These are phyloP conservation scores for Lizonia empirigonia DNA, from an alignment of 2,329 filamentous ascomycete genomes.

Conservation along the genomic window DNA sequence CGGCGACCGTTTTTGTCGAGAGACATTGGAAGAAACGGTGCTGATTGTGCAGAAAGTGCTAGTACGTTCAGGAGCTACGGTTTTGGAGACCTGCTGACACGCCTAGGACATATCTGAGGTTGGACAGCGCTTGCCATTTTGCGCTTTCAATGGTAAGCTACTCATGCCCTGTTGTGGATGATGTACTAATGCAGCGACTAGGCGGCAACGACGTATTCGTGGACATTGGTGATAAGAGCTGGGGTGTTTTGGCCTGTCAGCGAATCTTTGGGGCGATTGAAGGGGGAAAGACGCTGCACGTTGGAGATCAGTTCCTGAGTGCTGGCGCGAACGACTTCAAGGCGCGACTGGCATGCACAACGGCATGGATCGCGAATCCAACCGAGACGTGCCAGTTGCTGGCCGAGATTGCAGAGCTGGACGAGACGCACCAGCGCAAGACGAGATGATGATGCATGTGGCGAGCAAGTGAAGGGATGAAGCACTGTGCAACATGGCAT, in stretches of 20 bases:
- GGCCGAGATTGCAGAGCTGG: constrained; percentile 71
- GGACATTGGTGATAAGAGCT: constrained; percentile 97
- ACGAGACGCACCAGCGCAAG: constrained; percentile 49
- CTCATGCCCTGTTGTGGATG: neutral
- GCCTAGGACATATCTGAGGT: constrained; percentile 71
- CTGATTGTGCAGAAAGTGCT: constrained; percentile 91
- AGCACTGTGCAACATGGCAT: neutral
- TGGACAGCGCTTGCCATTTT: constrained; percentile 78
- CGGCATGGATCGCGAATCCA: constrained; percentile 95
- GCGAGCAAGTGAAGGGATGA: neutral
- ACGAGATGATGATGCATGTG: constrained; percentile 24
- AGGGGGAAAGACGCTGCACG: constrained; percentile 83
- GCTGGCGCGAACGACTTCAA: constrained; percentile 95
- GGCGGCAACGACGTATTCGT: constrained; percentile 96
- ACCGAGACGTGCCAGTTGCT: constrained; percentile 86
- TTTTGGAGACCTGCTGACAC: constrained; percentile 7
- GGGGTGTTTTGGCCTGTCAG: constrained; percentile 93
- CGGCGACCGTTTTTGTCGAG: constrained; percentile 74
- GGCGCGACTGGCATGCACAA: constrained; percentile 87
- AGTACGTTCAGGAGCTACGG: constrained; percentile 27
- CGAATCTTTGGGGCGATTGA: constrained; percentile 80
- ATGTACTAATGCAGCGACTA: constrained; percentile 35
- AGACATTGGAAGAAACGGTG: constrained; percentile 94
- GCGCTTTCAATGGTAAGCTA: constrained; percentile 82
- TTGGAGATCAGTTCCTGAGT: constrained; percentile 94